These are phyloP conservation scores for Papiliotrema fonsecae DNA, from an alignment of 1,284 basidiomycete species.

Conservation along the genomic window DNA sequence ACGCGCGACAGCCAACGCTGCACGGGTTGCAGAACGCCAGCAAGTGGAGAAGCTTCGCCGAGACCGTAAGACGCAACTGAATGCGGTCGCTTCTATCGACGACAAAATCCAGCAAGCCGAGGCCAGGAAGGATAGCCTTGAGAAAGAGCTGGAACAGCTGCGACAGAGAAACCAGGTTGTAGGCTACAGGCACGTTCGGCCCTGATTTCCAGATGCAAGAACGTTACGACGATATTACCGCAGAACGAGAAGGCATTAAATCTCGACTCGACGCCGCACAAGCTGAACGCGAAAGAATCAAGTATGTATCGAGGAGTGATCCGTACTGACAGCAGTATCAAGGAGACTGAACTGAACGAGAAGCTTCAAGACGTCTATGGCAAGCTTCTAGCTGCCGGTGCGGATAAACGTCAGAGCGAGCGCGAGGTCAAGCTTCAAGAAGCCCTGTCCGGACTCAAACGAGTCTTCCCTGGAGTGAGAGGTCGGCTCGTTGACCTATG, in stretches of 20 bases:
- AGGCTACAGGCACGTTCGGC: constrained; percentile 11
- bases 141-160: constrained; percentile 58
- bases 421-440: constrained; percentile 80
- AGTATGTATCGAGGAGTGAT: constrained; percentile 13
- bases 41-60: constrained; percentile 73
- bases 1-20: constrained; percentile 57
- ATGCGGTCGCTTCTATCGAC: constrained; percentile 55
- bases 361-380: constrained; percentile 77
- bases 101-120: constrained; percentile 63
- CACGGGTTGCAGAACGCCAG: constrained; percentile 83
- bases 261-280: constrained; percentile 36
- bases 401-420: constrained; percentile 79
- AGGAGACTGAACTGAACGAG: constrained; percentile 85
- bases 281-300: constrained; percentile 35
- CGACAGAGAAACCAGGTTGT: constrained; percentile 61
- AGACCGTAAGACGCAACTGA: constrained; percentile 69
- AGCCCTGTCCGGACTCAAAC: constrained; percentile 72
- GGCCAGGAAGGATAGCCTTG: constrained; percentile 59
- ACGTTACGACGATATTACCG: constrained; percentile 57
- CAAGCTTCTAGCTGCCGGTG: constrained; percentile 80
- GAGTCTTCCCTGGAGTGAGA: constrained; percentile 83
- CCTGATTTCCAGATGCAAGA: constrained; percentile 12
- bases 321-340: constrained; percentile 56
- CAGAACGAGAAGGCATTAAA: constrained; percentile 32
- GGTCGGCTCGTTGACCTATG: constrained; percentile 89